Base-by-base conservation (phyloP, 352 stramenopile genomes). In the Pythium scleroteichum region DNA sequence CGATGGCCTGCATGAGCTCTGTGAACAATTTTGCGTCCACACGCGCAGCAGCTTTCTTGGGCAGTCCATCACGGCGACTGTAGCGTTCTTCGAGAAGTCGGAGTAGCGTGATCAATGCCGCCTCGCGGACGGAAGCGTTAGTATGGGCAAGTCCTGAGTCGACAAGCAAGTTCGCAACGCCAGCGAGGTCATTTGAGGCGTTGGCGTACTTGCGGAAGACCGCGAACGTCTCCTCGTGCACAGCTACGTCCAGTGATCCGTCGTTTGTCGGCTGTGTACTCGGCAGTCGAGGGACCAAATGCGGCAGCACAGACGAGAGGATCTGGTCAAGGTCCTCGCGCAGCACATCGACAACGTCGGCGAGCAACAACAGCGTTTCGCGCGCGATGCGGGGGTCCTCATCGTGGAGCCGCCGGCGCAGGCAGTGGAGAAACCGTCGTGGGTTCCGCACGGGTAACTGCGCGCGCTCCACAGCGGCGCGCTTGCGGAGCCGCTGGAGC, bases 401-500 rank as follows among this genome's bases (percentile, higher is more conserved):
- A 23, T 83, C 74, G 32, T 75, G 38, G 35, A 89, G 74, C 12
- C 83, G 74, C 5, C 83, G 75, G 10, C 79, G 79, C 22, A 91
- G 54, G 16, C 81, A 90, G 13, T 93, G 80, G 26, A 93, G 56
- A 47, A 91, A 93, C 14, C 83, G 79, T 4, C 81, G 72, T 10
- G 76, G 73, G 38, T 93, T 93, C 47, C 81, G 81, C 53, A 91
- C 81, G 0, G 83, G 83, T 22, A 93, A 83, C 40, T 86, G 71
- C 20, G 78, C 62, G 13, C 66, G 75, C 64, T 89, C 76, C 26
- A 89, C 80, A 9, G 78, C 77, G 6, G 81, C 81, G 40, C 89
- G 75, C 53, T 79, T 84, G 50, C 83, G 78, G 42, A 93, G 72
- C 27, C 85, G 84, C 45, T 85, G 72, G 22, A 91, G 57, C 16